Evolutionary conservation across 2,329 filamentous ascomycete genomes (phyloP), one percentile per base, ranked within the genome.

Genomic region (Anthostomella pinea): DNA sequence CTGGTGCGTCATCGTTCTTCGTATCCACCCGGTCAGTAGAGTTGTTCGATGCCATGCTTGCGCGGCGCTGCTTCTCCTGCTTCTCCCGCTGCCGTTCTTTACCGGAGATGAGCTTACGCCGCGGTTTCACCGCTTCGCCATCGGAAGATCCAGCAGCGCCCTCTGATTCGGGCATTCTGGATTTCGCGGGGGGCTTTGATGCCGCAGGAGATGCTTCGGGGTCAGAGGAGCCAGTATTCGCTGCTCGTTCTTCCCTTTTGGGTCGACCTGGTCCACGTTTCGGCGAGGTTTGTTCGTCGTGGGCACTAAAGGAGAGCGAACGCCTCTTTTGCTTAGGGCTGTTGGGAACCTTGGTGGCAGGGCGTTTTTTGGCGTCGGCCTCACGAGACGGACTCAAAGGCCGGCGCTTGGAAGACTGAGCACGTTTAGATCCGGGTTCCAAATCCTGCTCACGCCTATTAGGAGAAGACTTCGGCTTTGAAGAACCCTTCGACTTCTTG

Each of bases 61-160:
- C 66, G 6, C 79, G 74, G 13, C 77, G 67, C 46, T 79, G 74
- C 55, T 73, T 75, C 35, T 78, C 73, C 13, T 74, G 67, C 51
- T 79, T 75, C 8, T n/a, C n/a, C n/a, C 74, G 75, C 43, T 78
- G 76, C 24, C 81, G 59, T 38, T 83, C 79, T 33, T 72, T 74
- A 22, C 79, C 79, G 1, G 79, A 83, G 14, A 83, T 69, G 8
- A 84, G 67, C 52, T 82, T 84, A 24, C 77, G 68, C 16, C 79
- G 65, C 2, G 79, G 78, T 52, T 82, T 83, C 15, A 68, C 57
- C 7, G 72, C 58, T 53, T 80, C 77, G 2, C 70, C 78, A 51
- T 75, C 75, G 21, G 77, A 80, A 1, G 74, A 77, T 6, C 67
- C 62, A 17, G 44, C 44, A 17, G 43, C 30, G 2, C 63, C 67